phyloP scores from a whole-genome alignment of 257 asterid genomes.

The Jaltomata sinuosa region DNA sequence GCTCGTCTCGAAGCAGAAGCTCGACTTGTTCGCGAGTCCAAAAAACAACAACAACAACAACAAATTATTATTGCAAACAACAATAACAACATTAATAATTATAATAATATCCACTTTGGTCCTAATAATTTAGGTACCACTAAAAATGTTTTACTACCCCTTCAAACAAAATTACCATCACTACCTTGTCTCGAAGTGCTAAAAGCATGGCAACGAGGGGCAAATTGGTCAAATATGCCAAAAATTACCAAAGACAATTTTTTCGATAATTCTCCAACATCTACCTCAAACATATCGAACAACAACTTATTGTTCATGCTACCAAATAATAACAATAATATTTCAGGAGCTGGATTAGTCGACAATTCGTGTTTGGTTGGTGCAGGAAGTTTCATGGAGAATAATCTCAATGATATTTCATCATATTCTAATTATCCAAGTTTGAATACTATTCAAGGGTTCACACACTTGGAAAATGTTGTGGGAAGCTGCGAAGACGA shows the following conservation, averaged over 20 bases:
- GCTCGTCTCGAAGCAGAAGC: slow-evolving; percentile 1
- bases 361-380: not conserved
- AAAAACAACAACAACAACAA: not conserved
- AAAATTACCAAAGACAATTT: not conserved
- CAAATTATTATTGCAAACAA: not conserved
- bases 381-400: not conserved
- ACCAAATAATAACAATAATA: not conserved
- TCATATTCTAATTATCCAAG: not conserved
- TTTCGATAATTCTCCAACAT: not conserved
- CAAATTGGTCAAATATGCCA: not conserved
- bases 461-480: not conserved
- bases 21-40: not conserved
- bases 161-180: not conserved
- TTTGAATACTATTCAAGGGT: not conserved
- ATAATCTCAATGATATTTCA: not conserved
- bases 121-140: too few species aligned
- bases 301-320: not conserved
- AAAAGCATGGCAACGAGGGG: not conserved
- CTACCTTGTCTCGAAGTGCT: not conserved
- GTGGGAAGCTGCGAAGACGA: not conserved
- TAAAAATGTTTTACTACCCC: not conserved
- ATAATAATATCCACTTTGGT: not conserved
- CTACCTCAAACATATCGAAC: not conserved
- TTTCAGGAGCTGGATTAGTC: not conserved
- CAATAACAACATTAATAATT: not conserved